phyloP scores from a whole-genome alignment of 371 early-diverging fungal genomes.

The Fennellomyces sp. region DNA sequence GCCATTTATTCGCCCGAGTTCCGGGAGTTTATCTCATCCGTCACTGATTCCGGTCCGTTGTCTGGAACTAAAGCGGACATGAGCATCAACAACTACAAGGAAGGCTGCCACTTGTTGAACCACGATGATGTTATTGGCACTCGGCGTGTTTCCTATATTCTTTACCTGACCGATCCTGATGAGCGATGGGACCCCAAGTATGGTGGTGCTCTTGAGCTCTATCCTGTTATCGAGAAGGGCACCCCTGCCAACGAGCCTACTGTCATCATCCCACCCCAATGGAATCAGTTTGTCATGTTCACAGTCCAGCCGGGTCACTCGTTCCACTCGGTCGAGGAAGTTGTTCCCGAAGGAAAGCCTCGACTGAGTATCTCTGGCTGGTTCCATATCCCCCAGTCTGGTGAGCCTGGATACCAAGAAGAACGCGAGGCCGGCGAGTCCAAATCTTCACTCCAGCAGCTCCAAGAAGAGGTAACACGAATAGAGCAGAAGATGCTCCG shows the following conservation, averaged over 20 bases:
- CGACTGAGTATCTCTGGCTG: conserved; percentile 76
- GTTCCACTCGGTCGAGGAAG: conserved; percentile 81
- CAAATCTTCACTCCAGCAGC: conserved; percentile 57
- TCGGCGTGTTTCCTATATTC: conserved; percentile 73
- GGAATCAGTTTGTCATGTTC: conserved; percentile 80
- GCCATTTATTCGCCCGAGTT: conserved; percentile 74
- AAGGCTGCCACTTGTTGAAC: conserved; percentile 73
- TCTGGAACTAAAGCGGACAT: conserved; percentile 69
- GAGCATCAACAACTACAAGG: conserved; percentile 64
- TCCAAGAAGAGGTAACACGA: conserved; percentile 20
- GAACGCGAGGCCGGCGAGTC: conserved; percentile 22
- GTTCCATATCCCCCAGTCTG: conserved; percentile 74
- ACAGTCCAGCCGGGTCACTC: conserved; percentile 78
- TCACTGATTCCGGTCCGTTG: conserved; percentile 73
- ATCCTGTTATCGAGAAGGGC: conserved; percentile 63
- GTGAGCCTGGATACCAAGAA: conserved; percentile 54
- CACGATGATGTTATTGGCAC: conserved; percentile 87
- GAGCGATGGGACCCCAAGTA: conserved; percentile 58
- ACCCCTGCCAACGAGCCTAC: conserved; percentile 67
- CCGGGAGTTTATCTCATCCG: conserved; percentile 61
- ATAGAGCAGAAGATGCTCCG: not conserved
- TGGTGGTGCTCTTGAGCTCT: conserved; percentile 78
- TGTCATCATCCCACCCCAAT: conserved; percentile 61
- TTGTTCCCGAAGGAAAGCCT: conserved; percentile 58
- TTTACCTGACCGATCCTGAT: conserved; percentile 76